Conservation (phyloP, 352 stramenopile genomes). For the Phytophthora agathidicida region DNA sequence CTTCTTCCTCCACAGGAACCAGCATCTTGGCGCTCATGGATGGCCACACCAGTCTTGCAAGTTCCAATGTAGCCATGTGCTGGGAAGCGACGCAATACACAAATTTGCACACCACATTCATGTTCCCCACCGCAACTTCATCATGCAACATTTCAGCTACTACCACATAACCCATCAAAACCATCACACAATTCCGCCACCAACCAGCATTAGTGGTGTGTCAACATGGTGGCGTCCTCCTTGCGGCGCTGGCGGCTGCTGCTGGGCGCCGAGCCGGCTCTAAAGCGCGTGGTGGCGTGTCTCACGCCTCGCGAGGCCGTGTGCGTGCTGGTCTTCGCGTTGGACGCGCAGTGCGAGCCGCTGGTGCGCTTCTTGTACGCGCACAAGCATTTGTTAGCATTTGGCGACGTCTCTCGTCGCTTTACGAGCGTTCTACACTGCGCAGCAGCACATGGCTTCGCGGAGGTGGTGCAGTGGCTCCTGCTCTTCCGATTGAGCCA, state of each 20-base stretch:
- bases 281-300: constrained; percentile 26
- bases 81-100: not conserved
- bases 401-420: constrained; percentile 29
- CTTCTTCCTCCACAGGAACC: constrained; percentile 8
- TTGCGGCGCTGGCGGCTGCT: constrained; percentile 29
- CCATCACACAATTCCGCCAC: constrained; percentile 5
- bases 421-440: constrained; percentile 46
- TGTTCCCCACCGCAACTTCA: constrained; percentile 2
- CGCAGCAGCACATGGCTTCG: constrained; percentile 33
- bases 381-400: constrained; percentile 30
- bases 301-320: constrained; percentile 35
- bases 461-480: constrained; percentile 38
- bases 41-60: too few species aligned
- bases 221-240: too few species aligned
- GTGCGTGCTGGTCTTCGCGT: constrained; percentile 37
- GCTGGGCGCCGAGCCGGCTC: constrained; percentile 22
- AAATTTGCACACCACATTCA: not conserved
- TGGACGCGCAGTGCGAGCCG: constrained; percentile 34
- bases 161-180: not conserved
- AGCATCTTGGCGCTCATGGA: constrained; percentile 6
- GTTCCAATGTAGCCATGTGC: constrained; percentile 19
- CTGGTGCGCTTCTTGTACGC: constrained; percentile 36
- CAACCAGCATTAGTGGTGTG: too few species aligned
- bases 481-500: constrained; percentile 37
- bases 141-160: not conserved